Percentiles rank a stretch among this genome's conserved stretches.
Evolutionary conservation across 2,329 filamentous ascomycete genomes (phyloP).

Genomic region (Aspergillus costaricaensis): DNA sequence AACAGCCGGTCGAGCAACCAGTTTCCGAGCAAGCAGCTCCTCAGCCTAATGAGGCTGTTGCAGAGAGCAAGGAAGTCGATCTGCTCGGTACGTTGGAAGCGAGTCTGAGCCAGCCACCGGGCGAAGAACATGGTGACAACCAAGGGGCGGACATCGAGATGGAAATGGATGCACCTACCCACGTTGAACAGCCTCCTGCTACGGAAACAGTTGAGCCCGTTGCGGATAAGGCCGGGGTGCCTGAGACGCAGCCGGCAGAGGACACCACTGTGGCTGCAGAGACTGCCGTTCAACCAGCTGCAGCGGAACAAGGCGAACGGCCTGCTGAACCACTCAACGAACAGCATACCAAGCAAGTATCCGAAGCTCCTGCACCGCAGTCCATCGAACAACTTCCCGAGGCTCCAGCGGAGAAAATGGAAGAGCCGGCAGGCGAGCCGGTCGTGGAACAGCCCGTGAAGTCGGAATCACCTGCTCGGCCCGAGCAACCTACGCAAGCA

Average conservation of each 20-base stretch:
- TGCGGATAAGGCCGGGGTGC: not conserved
- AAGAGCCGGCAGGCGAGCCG: not conserved
- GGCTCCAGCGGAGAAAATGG: not conserved
- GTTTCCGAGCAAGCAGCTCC: slow-evolving; percentile 19
- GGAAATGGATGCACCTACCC: not conserved
- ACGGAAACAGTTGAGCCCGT: slow-evolving; percentile 1
- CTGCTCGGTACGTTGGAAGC: slow-evolving; percentile 52
- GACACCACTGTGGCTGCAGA: not conserved
- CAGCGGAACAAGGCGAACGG: not conserved
- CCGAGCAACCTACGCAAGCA: not conserved
- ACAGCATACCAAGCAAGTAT: slow-evolving; percentile 3
- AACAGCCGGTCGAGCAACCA: slow-evolving; percentile 8
- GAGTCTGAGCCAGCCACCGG: slow-evolving; percentile 32
- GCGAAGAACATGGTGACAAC: slow-evolving; percentile 13
- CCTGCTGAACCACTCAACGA: slow-evolving; percentile 4
- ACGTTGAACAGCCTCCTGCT: not conserved
- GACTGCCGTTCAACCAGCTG: not conserved
- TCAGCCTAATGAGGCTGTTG: slow-evolving; percentile 1
- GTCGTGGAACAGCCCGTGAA: not conserved
- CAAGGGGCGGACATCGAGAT: slow-evolving; percentile 4
- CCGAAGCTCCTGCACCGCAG: not conserved
- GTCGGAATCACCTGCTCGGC: not conserved
- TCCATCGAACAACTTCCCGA: not conserved
- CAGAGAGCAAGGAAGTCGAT: slow-evolving; percentile 42
- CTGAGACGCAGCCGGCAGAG: slow-evolving; percentile 2